Evolutionary conservation across 495 filamentous ascomycete species (phyloP), one percentile per base, ranked within the genome.

Genomic region (Letharia lupina): DNA sequence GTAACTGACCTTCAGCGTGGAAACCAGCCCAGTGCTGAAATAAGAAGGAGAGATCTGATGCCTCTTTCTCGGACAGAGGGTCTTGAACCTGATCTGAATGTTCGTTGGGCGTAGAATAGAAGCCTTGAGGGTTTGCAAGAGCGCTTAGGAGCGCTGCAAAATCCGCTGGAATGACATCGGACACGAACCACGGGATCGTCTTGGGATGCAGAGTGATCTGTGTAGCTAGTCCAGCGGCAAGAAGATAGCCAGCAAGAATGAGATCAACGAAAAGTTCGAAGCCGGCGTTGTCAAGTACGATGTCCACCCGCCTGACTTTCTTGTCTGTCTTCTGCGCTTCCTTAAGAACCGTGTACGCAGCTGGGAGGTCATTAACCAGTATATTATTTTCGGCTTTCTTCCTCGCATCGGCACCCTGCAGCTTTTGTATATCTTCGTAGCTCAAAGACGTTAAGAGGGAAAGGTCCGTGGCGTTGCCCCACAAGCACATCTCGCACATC

Each of bases 211-310:
- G 83, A n/a, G 96, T 86, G 18, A 98, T 81, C 9, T 83, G 85
- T 0, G 93, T 96, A 1, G 93, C 94, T 23, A 98, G 81, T 0
- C 87, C 89, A 6, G 90, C 77, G 0, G 88, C 85, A 10, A 98
- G 80, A 5, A 98, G 80, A 72, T 94, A 98, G 4, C 91, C 94
- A 8, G 89, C 92, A 4, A 98, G 81, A 56, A 97, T 87, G 15
- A 98, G 80, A 71, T 98, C 94, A 65, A 96, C 94, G 73, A 89
- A 98, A 12, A 98, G 82, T 78, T 98, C 95, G 71, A 98, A 98
- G 7, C 94, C 95, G 45, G 94, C 91, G 70, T 98, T 98, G 72
- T 98, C 94, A 4, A 98, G 84, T 16, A 98, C 86, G 63, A 98
- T 94, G 67, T 98, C 93, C 2, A 98, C 88, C 13, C 88, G 79